Percentiles rank a stretch among this genome's conserved stretches.
Evolutionary conservation across 768 basidiomycete species (phyloP).

Genomic region (Roridomyces roridus): DNA sequence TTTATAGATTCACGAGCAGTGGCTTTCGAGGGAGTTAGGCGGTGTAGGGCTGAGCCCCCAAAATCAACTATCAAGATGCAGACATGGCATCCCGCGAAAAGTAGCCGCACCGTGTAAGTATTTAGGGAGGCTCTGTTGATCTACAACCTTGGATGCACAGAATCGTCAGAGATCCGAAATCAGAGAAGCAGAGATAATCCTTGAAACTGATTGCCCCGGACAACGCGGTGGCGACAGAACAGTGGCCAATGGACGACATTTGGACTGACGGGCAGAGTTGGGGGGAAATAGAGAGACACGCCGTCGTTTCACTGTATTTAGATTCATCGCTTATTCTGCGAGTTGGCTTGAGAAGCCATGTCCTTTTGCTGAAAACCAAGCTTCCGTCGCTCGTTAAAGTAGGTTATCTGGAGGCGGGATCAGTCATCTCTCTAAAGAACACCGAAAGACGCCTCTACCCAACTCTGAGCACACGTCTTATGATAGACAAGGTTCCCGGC

Average conservation of each 20-base stretch:
- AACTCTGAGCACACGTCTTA: slow-evolving; percentile 82
- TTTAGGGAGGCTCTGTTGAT: background rate
- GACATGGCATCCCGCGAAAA: too few species aligned
- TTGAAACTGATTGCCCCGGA: slow-evolving; percentile 17
- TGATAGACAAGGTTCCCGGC: slow-evolving; percentile 67
- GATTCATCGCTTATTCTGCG: slow-evolving; percentile 19
- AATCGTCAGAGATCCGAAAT: slow-evolving; percentile 5
- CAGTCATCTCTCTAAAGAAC: background rate
- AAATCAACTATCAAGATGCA: too few species aligned
- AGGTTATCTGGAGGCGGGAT: slow-evolving; percentile 70
- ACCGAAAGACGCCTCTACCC: slow-evolving; percentile 60
- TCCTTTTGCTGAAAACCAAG: slow-evolving; percentile 83
- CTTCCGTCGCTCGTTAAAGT: slow-evolving; percentile 91
- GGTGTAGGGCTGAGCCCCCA: too few species aligned
- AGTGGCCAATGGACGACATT: background rate
- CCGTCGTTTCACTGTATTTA: background rate
- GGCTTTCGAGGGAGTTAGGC: too few species aligned
- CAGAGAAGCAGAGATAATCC: background rate
- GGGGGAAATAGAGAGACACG: too few species aligned
- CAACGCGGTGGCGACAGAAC: slow-evolving; percentile 6
- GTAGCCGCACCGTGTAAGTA: too few species aligned
- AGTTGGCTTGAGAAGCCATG: slow-evolving; percentile 55
- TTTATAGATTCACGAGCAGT: too few species aligned
- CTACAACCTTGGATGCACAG: slow-evolving; percentile 1
- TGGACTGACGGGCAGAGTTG: too few species aligned